A percentile compares a stretch with the other conserved stretches of the same genome.
Evolutionary conservation across 179 eudicot genomes (phyloP).

Genomic region (Corrigiola litoralis): DNA sequence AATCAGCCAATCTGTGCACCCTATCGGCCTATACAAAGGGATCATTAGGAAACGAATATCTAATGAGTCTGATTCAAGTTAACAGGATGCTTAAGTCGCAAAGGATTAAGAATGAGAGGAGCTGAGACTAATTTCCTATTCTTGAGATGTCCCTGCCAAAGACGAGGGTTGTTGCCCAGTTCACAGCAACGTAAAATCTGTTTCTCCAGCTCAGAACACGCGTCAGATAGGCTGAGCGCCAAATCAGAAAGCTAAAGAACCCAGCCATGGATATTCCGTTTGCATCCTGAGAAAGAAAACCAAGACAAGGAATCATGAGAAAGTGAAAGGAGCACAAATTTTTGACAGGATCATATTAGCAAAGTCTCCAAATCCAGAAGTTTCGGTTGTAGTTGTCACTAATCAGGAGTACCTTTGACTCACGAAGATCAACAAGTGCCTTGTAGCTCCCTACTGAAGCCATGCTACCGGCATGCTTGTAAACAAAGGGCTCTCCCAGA

Average conservation of each 20-base stretch:
- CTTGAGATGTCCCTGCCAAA: slow-evolving; percentile 79
- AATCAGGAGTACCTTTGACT: slow-evolving; percentile 47
- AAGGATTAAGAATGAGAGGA: neutral
- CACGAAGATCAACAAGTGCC: slow-evolving; percentile 78
- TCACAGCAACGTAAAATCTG: slow-evolving; percentile 73
- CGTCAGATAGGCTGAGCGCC: slow-evolving; percentile 91
- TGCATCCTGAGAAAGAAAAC: slow-evolving; percentile 38
- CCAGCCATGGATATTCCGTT: slow-evolving; percentile 71
- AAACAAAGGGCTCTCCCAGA: slow-evolving; percentile 72
- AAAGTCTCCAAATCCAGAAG: neutral
- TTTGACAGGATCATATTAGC: no score
- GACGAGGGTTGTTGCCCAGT: slow-evolving; percentile 83
- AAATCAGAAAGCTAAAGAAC: slow-evolving; percentile 77
- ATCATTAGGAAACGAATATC: neutral
- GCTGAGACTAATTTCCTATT: slow-evolving; percentile 28
- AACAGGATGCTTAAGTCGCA: neutral
- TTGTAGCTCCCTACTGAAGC: slow-evolving; percentile 91
- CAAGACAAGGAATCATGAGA: neutral
- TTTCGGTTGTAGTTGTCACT: neutral
- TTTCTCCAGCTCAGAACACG: slow-evolving; percentile 90
- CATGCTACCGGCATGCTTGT: slow-evolving; percentile 92
- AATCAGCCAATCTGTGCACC: no score
- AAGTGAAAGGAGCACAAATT: neutral
- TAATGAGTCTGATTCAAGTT: neutral
- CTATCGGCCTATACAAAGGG: no score